Evolutionary conservation across 352 stramenopile genomes (phyloP).

Genomic region (Vaucheria bursata): DNA sequence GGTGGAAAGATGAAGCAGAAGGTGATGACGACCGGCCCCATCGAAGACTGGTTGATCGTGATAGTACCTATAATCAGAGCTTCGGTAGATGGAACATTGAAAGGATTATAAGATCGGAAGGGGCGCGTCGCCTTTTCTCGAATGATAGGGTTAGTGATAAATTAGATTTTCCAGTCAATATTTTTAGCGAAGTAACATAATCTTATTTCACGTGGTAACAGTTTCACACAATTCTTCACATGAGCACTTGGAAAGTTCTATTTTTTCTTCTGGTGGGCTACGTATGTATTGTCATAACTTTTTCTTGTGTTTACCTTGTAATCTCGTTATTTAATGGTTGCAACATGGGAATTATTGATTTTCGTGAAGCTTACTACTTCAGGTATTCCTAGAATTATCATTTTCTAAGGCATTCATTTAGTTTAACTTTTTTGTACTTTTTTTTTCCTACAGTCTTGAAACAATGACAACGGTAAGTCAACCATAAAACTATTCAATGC

Average conservation of each 20-base stretch:
- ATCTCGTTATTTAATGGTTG: constrained; percentile 54
- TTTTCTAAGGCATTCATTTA: too few species aligned
- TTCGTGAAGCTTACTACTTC: constrained; percentile 60
- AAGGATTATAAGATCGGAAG: neutral
- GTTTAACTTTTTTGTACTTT: constrained; percentile 47
- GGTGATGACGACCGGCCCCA: too few species aligned
- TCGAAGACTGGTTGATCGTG: too few species aligned
- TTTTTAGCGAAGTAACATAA: too few species aligned
- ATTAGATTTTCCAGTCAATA: too few species aligned
- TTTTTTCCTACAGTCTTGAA: constrained; percentile 57
- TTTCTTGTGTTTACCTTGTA: constrained; percentile 64
- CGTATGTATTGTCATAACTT: constrained; percentile 59
- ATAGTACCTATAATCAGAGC: neutral
- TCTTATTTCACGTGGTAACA: too few species aligned
- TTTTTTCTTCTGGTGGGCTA: constrained; percentile 52
- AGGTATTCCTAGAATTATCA: neutral
- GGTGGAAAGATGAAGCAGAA: too few species aligned
- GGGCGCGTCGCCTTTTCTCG: neutral
- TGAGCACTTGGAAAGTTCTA: neutral
- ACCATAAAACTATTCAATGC: too few species aligned
- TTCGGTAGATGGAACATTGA: constrained; percentile 9
- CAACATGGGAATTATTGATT: constrained; percentile 60
- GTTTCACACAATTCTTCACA: constrained; percentile 14
- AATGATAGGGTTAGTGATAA: neutral
- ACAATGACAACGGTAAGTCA: constrained; percentile 61